Base-by-base conservation (phyloP, 306 rosid species). In the Cucurbita maxima region DNA sequence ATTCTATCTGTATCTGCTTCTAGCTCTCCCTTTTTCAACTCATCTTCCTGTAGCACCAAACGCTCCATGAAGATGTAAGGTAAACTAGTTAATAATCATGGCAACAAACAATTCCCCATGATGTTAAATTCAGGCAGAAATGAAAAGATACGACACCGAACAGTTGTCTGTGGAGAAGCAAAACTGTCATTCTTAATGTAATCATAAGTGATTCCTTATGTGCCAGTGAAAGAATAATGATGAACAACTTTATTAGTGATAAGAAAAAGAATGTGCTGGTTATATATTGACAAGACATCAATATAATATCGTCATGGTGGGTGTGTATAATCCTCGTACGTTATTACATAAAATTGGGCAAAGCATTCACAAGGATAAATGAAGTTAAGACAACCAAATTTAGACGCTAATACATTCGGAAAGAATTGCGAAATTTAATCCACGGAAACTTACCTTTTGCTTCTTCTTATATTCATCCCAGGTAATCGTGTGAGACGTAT, bases 381-480 rank as follows among this genome's bases (percentile, higher is more conserved):
- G n/a, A n/a, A n/a, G n/a, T n/a, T n/a, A n/a, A n/a, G n/a, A n/a
- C n/a, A n/a, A n/a, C n/a, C n/a, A n/a, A n/a, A n/a, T n/a, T n/a
- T n/a, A n/a, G n/a, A n/a, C n/a, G n/a, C n/a, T n/a, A n/a, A n/a
- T n/a, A n/a, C 15, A 45, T 44, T 64, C 43, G 37, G 10, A 25
- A 68, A 47, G 11, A 13, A 69, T 14, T 47, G 58, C 41, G 48
- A 66, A 67, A 11, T 20, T 13, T 13, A 12, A 10, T 53, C 43
- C 64, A 20, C 40, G 59, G n/a, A 36, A 51, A 38, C 82, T 79
- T 82, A 88, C 98, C 96, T 95, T 91, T 73, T 95, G 97, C 76
- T 95, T 95, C 91, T 78, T 77, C 69, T 95, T 95, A 76, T 60
- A 95, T 83, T 95, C 97, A 78, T 95, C 99, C 99, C 99, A 95